Percentiles rank a stretch among this genome's conserved stretches.
Conservation (phyloP, 129 eudicot genomes). For the Flaveria bidentis region DNA sequence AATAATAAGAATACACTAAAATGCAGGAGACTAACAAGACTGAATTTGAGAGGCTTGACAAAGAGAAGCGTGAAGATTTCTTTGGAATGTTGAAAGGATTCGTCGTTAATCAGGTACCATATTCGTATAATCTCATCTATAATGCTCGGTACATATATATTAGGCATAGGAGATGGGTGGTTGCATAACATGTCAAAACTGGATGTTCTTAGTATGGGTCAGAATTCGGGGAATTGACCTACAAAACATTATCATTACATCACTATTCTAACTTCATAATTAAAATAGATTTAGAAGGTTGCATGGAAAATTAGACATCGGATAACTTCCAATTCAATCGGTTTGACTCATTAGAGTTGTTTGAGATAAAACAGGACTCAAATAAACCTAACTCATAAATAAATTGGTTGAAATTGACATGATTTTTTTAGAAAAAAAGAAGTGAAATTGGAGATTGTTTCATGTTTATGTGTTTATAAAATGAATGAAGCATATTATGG, state of each 20-base stretch:
- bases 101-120: constrained; percentile 74
- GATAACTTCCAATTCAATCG: not conserved
- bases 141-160: constrained; percentile 8
- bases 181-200: not conserved
- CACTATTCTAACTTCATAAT: not conserved
- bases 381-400: not conserved
- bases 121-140: not conserved
- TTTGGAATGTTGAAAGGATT: constrained; percentile 85
- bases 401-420: not conserved
- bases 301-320: not conserved
- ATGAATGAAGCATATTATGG: constrained; percentile 10
- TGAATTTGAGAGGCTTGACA: constrained; percentile 75
- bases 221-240: not conserved
- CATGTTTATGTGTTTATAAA: not conserved
- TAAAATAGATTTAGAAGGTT: not conserved
- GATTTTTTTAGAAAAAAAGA: not conserved
- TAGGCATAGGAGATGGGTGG: not conserved
- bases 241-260: not conserved
- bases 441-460: not conserved
- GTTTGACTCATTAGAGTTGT: not conserved
- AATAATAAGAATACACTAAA: constrained; percentile 2
- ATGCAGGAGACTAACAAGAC: constrained; percentile 80
- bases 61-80: constrained; percentile 76
- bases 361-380: not conserved
- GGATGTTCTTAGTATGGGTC: not conserved